phyloP scores from a whole-genome alignment of 1,284 basidiomycete genomes.

The Heterobasidion parviporum region DNA sequence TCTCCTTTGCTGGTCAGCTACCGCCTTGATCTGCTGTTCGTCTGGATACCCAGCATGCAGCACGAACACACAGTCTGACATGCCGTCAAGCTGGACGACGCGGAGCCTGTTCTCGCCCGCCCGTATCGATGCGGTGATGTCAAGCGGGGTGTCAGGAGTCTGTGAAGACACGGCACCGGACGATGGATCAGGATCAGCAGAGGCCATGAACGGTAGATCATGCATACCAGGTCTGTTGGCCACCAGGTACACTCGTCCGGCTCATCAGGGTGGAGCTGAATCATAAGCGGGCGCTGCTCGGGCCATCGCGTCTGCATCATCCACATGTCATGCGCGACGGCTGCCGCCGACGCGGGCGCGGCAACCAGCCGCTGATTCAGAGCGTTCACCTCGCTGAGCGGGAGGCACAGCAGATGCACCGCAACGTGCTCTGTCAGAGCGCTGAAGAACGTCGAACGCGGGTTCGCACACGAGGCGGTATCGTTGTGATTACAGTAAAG shows the following conservation, averaged over 20 bases:
- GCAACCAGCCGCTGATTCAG: conserved; percentile 17
- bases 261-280: conserved; percentile 31
- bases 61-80: conserved; percentile 32
- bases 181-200: background rate
- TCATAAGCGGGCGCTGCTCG: conserved; percentile 30
- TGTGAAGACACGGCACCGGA: conserved; percentile 12
- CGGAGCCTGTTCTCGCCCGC: conserved; percentile 35
- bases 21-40: background rate
- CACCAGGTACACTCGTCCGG: conserved; percentile 23
- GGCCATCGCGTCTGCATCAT: conserved; percentile 39
- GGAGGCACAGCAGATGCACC: conserved; percentile 34
- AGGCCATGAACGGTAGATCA: background rate
- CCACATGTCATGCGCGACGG: conserved; percentile 24
- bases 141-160: conserved; percentile 20
- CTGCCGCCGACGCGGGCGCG: conserved; percentile 15
- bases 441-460: background rate
- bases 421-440: conserved; percentile 17
- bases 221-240: conserved; percentile 11
- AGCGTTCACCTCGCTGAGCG: conserved; percentile 19
- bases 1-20: background rate
- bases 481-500: background rate
- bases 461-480: background rate
- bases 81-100: conserved; percentile 35
- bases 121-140: conserved; percentile 29
- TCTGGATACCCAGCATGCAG: conserved; percentile 21